phyloP scores from a whole-genome alignment of 495 filamentous ascomycete genomes.

The Aspergillus kassunensis region DNA sequence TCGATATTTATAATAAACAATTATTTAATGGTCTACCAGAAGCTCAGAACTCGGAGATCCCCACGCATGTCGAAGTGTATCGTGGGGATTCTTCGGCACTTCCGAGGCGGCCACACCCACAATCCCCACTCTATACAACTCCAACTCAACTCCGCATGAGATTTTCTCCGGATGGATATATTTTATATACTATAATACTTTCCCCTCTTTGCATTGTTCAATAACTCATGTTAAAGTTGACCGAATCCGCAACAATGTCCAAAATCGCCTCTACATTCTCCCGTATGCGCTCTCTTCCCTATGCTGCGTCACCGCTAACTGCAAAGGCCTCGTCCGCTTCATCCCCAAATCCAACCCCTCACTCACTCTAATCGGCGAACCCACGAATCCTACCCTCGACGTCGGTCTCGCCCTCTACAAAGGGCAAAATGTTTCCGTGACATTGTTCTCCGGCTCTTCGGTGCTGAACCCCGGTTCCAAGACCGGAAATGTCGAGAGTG shows the following conservation, averaged over 20 bases:
- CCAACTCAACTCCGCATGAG: too few relatives aligned
- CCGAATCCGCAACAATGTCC: conserved; percentile 29
- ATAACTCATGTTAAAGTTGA: too few relatives aligned
- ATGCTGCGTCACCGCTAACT: conserved; percentile 5
- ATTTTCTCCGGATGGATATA: too few relatives aligned
- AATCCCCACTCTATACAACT: too few relatives aligned
- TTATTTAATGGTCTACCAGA: too few relatives aligned
- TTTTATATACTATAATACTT: too few relatives aligned
- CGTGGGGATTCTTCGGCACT: too few relatives aligned
- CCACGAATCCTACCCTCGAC: conserved; percentile 47
- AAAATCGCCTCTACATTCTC: conserved; percentile 43
- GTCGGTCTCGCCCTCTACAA: conserved; percentile 52
- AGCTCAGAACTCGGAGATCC: too few relatives aligned
- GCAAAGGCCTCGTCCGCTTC: conserved; percentile 56
- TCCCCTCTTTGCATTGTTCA: too few relatives aligned
- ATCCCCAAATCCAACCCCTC: conserved; percentile 47
- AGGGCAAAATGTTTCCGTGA: conserved; percentile 51
- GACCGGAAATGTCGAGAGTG: conserved; percentile 45
- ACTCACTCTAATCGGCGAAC: conserved; percentile 55
- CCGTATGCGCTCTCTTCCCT: conserved; percentile 25
- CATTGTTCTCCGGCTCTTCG: conserved; percentile 52
- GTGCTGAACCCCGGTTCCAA: conserved; percentile 48
- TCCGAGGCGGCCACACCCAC: too few relatives aligned
- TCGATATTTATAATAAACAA: conserved; percentile 33
- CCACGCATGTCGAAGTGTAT: too few relatives aligned